These are phyloP conservation scores for Calonectria naviculata DNA, from an alignment of 2,329 filamentous ascomycete genomes.

Conservation along the genomic window DNA sequence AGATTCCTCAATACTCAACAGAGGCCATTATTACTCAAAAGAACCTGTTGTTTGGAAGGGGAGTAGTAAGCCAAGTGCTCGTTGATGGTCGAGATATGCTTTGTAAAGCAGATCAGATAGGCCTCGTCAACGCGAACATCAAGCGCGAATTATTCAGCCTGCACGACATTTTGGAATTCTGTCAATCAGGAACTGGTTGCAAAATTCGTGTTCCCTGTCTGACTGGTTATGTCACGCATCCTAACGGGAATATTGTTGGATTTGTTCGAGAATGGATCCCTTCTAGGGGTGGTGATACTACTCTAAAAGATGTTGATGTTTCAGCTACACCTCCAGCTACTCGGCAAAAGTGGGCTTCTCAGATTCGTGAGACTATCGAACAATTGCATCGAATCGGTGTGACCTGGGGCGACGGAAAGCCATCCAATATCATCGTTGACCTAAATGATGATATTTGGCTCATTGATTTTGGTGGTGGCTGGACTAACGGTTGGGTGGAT, in stretches of 20 bases:
- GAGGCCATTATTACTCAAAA: not conserved
- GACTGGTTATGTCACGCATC: not conserved
- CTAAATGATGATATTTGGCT: not conserved
- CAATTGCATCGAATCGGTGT: not conserved
- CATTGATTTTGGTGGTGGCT: not conserved
- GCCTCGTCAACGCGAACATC: not conserved
- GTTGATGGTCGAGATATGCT: not conserved
- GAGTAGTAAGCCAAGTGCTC: not conserved
- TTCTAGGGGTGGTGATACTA: not conserved
- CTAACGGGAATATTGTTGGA: not conserved
- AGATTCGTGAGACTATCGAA: not conserved
- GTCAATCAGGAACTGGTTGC: not conserved
- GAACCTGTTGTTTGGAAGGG: not conserved
- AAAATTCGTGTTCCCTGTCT: not conserved
- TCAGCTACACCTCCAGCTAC: not conserved
- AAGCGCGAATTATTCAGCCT: not conserved
- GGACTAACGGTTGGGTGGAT: not conserved
- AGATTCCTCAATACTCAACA: not conserved
- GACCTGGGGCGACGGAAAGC: not conserved
- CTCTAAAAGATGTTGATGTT: not conserved
- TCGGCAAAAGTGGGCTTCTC: not conserved
- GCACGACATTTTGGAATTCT: not conserved
- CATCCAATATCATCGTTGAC: not conserved
- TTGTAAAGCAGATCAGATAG: not conserved
- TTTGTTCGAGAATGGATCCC: not conserved